phyloP scores from a whole-genome alignment of 108 stramenopile genomes.

The Epithemia pelagica region DNA sequence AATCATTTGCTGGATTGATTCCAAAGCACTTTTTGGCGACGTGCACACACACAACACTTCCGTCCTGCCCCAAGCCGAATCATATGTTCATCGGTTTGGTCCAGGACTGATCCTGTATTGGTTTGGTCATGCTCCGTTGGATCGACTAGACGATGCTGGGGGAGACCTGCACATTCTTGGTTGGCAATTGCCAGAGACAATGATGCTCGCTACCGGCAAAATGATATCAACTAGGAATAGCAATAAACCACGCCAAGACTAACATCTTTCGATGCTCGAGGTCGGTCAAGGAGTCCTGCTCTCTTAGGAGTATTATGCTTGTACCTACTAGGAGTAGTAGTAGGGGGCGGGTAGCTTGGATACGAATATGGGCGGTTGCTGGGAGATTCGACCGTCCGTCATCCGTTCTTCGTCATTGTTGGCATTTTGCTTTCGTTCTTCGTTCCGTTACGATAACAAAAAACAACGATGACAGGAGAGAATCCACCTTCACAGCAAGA shows the following conservation, averaged over 20 bases:
- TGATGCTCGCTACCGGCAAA: conserved; percentile 69
- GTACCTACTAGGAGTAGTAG: no score
- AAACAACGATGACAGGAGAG: no score
- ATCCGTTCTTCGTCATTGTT: no score
- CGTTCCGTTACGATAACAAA: no score
- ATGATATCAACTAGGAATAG: conserved; percentile 11
- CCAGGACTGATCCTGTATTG: conserved; percentile 78
- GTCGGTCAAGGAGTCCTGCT: no score
- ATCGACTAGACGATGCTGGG: conserved; percentile 45
- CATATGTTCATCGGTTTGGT: conserved; percentile 79
- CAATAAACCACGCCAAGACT: no score
- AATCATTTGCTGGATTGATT: conserved; percentile 82
- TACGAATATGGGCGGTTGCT: no score
- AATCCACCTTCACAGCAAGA: not conserved
- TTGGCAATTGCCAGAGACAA: conserved; percentile 48
- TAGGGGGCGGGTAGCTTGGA: no score
- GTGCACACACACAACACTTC: conserved; percentile 55
- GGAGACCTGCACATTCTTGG: conserved; percentile 59
- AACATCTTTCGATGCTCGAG: no score
- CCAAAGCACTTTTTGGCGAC: conserved; percentile 82
- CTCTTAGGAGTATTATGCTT: no score
- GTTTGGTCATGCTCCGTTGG: conserved; percentile 83
- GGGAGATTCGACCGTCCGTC: no score
- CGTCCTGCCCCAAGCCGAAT: conserved; percentile 73
- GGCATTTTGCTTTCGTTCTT: no score